A percentile compares a stretch with the other conserved stretches of the same genome.
phyloP scores from a whole-genome alignment of 2,329 filamentous ascomycete genomes.

The Drechslera avenae region DNA sequence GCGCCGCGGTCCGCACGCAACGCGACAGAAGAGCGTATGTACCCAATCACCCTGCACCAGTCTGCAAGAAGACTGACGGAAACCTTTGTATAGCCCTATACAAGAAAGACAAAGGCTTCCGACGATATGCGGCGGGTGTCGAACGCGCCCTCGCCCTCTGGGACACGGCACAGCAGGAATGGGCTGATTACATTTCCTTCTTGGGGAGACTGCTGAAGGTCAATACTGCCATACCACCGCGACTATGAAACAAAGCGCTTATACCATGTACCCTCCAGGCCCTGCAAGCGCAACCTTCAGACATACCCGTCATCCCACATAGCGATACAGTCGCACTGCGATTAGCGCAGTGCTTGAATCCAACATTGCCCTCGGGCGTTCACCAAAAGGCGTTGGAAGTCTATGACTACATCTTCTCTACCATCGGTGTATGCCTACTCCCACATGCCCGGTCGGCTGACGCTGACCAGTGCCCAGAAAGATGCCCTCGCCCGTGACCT shows the following conservation, averaged over 20 bases:
- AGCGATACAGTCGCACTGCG: constrained; percentile 85
- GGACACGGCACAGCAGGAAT: constrained; percentile 93
- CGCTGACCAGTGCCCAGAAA: constrained; percentile 50
- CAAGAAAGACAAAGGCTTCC: constrained; percentile 70
- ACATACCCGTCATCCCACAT: constrained; percentile 74
- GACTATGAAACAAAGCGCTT: constrained; percentile 26
- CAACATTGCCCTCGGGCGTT: constrained; percentile 89
- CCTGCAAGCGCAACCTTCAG: constrained; percentile 81
- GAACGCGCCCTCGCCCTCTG: constrained; percentile 88
- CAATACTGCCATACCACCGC: constrained; percentile 28
- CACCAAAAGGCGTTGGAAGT: constrained; percentile 97
- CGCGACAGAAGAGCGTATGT: constrained; percentile 76
- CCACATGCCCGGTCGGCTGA: constrained; percentile 10
- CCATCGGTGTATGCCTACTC: constrained; percentile 68
- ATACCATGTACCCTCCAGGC: constrained; percentile 60
- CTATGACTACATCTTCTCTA: constrained; percentile 84
- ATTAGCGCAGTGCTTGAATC: constrained; percentile 92
- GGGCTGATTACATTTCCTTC: constrained; percentile 99
- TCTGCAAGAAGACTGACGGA: too few species aligned
- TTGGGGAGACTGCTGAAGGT: constrained; percentile 89
- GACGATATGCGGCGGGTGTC: constrained; percentile 86
- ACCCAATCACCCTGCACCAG: too few species aligned
- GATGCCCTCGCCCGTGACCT: constrained; percentile 82
- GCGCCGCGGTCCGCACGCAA: constrained; percentile 77
- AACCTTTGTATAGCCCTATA: constrained; percentile 56